These are phyloP conservation scores for Cystobasidium sp. DNA, from an alignment of 1,284 basidiomycete species.

Conservation along the genomic window DNA sequence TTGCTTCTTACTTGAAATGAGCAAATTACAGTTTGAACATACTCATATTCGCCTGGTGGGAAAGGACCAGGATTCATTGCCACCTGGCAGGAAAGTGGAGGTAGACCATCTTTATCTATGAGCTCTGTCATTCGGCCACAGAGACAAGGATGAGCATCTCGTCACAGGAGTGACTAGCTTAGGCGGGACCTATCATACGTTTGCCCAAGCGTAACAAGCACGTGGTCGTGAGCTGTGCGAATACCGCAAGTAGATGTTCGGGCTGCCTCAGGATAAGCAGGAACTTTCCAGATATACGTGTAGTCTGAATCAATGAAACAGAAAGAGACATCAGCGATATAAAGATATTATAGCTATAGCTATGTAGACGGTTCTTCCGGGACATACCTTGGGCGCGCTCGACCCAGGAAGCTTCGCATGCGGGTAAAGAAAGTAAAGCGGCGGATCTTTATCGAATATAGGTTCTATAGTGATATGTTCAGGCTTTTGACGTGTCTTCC, in stretches of 20 bases:
- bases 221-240: slow-evolving; percentile 21
- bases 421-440: slow-evolving; percentile 28
- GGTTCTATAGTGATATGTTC: slow-evolving; percentile 30
- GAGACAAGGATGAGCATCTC: too few species aligned
- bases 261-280: slow-evolving; percentile 27
- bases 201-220: neutral
- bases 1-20: neutral
- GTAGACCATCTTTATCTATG: slow-evolving; percentile 9
- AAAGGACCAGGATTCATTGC: slow-evolving; percentile 4
- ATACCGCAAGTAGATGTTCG: slow-evolving; percentile 25
- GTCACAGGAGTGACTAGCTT: too few species aligned
- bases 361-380: neutral
- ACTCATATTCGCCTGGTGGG: slow-evolving; percentile 26
- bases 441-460: slow-evolving; percentile 28
- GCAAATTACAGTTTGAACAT: neutral
- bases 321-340: neutral
- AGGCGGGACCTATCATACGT: too few species aligned
- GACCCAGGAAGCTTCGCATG: slow-evolving; percentile 25
- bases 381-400: slow-evolving; percentile 24
- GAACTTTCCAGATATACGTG: slow-evolving; percentile 26
- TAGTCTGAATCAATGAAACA: neutral
- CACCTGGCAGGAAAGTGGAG: slow-evolving; percentile 17
- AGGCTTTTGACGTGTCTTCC: neutral
- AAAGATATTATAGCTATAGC: neutral
- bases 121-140: too few species aligned